Evolutionary conservation across 75 land plant species (phyloP).

Genomic region (Sequoia sempervirens): DNA sequence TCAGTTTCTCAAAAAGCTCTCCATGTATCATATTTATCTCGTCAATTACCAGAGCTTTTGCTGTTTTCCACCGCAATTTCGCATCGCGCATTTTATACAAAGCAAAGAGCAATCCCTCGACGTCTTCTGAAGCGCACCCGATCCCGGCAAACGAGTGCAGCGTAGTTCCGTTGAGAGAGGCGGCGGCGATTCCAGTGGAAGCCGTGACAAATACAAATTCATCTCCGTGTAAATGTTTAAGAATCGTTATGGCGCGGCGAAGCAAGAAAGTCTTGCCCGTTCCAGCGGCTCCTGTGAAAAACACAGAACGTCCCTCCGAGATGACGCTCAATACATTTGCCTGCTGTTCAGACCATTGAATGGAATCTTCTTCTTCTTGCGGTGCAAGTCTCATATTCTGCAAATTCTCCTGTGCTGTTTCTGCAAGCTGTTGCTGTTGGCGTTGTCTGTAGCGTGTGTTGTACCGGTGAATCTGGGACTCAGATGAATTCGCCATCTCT

Average conservation of each 20-base stretch:
- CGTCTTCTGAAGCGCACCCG: constrained; percentile 21
- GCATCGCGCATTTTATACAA: constrained; percentile 16
- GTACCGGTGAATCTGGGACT: background rate
- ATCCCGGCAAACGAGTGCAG: constrained; percentile 75
- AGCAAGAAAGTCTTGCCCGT: constrained; percentile 67
- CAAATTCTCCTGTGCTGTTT: background rate
- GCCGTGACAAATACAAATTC: constrained; percentile 66
- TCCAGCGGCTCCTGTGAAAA: constrained; percentile 81
- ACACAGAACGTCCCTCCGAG: constrained; percentile 47
- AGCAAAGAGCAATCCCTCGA: constrained; percentile 11
- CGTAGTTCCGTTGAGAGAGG: constrained; percentile 60
- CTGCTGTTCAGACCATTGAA: constrained; percentile 36
- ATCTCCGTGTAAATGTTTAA: constrained; percentile 28
- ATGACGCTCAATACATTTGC: constrained; percentile 31
- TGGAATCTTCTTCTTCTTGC: background rate
- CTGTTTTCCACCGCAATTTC: constrained; percentile 40
- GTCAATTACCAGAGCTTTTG: constrained; percentile 62
- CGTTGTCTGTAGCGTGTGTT: background rate
- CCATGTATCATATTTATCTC: constrained; percentile 81
- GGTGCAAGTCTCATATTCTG: background rate
- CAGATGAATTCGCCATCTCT: background rate
- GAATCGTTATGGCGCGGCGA: constrained; percentile 24
- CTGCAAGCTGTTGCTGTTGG: background rate
- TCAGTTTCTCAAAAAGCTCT: constrained; percentile 59
- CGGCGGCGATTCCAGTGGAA: constrained; percentile 74